A percentile compares a stretch with the other conserved stretches of the same genome.
Conservation (phyloP, 2,329 filamentous ascomycete species). For the Penicillium sp. region DNA sequence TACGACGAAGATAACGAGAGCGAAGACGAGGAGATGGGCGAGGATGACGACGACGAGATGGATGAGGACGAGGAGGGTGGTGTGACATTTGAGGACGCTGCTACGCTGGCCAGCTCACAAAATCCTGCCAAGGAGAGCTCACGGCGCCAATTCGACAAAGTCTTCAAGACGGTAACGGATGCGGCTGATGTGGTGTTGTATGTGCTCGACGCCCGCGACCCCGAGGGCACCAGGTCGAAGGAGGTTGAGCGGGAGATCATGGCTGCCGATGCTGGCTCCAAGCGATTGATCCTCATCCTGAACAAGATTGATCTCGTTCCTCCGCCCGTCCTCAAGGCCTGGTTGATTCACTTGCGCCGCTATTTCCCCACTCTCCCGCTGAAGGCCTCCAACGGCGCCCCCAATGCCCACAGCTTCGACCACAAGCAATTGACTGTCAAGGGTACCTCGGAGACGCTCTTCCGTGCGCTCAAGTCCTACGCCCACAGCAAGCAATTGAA, state of each 20-base stretch:
- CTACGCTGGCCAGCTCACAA: constrained; percentile 44
- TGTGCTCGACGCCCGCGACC: constrained; percentile 88
- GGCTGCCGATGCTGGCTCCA: constrained; percentile 79
- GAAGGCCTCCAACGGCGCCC: constrained; percentile 76
- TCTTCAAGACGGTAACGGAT: constrained; percentile 91
- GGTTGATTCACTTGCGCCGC: constrained; percentile 80
- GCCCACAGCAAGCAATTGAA: constrained; percentile 82
- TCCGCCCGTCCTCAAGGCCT: constrained; percentile 75
- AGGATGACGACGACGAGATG: constrained; percentile 60
- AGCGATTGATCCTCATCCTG: constrained; percentile 84
- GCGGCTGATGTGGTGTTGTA: constrained; percentile 89
- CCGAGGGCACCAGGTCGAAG: constrained; percentile 84
- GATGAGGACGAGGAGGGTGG: constrained; percentile 57
- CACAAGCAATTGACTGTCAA: constrained; percentile 87
- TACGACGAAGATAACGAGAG: constrained; percentile 52
- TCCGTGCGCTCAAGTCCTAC: constrained; percentile 87
- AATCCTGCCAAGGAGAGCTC: constrained; percentile 60
- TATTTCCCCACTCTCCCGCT: constrained; percentile 92
- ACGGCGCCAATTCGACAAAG: constrained; percentile 87
- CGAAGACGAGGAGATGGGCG: constrained; percentile 56
- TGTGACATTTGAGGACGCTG: constrained; percentile 54
- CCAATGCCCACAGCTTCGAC: constrained; percentile 88
- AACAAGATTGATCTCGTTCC: constrained; percentile 97
- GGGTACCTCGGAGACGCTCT: constrained; percentile 79
- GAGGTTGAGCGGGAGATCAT: constrained; percentile 90